These are phyloP conservation scores for Venturia nashicola DNA, from an alignment of 2,329 filamentous ascomycete genomes.

Conservation along the genomic window DNA sequence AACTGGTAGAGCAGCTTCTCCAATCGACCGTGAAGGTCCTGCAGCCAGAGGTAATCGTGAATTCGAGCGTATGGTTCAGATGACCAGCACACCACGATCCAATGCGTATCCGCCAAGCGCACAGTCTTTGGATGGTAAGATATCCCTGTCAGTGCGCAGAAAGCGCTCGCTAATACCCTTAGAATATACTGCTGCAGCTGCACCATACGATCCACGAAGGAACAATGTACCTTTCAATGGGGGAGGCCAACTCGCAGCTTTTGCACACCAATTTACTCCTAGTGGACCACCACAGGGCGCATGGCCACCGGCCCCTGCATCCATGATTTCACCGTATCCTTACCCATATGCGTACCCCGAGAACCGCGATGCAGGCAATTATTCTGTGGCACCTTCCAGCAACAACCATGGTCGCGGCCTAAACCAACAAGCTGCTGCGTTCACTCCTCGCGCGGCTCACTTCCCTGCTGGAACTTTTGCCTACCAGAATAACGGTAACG, in stretches of 20 bases:
- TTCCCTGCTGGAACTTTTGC: neutral
- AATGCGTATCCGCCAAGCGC: neutral
- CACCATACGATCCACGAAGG: neutral
- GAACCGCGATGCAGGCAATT: neutral
- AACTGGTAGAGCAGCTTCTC: neutral
- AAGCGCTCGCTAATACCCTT: neutral
- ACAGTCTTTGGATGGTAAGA: neutral
- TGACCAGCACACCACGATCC: neutral
- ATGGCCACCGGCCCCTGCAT: neutral
- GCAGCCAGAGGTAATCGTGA: conserved; percentile 7
- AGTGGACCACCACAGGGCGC: neutral
- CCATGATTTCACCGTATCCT: neutral
- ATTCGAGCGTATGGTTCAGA: conserved; percentile 4
- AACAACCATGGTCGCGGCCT: neutral
- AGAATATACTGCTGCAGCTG: neutral
- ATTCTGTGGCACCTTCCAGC: conserved; percentile 3
- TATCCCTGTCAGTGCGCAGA: neutral
- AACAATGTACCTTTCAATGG: neutral
- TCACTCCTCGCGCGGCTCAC: conserved; percentile 7
- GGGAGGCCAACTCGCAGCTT: conserved; percentile 1
- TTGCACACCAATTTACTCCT: conserved; percentile 5
- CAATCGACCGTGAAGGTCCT: conserved; percentile 2
- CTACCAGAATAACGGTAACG: neutral
- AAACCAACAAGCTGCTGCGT: conserved; percentile 5
- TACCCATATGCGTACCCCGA: neutral